phyloP scores from a whole-genome alignment of 345 rosid species.

The Melastoma malabathricum region DNA sequence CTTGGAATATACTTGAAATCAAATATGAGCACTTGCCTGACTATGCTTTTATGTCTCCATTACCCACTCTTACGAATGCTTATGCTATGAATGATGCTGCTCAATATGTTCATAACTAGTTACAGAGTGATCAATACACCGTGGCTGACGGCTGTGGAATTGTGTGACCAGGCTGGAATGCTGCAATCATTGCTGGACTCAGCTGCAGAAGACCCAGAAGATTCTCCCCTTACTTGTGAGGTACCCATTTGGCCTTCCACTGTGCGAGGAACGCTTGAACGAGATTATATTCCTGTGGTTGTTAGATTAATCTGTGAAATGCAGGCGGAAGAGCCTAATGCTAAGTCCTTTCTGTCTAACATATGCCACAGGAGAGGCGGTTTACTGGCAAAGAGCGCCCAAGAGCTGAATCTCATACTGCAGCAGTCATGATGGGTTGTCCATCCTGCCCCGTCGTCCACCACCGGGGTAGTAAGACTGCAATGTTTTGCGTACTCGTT shows the following conservation, averaged over 20 bases:
- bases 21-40: too few species aligned
- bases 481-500: too few species aligned
- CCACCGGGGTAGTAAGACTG: conserved; percentile 1
- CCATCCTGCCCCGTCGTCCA: conserved; percentile 5
- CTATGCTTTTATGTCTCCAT: too few species aligned
- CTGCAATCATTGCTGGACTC: conserved; percentile 64
- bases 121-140: too few species aligned
- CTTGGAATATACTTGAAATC: too few species aligned
- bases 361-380: conserved; percentile 66
- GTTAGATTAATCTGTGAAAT: background rate
- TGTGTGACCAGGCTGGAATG: conserved; percentile 50
- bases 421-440: conserved; percentile 32
- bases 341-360: background rate
- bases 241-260: conserved; percentile 12
- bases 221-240: conserved; percentile 53
- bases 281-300: too few species aligned
- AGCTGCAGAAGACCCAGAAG: conserved; percentile 66
- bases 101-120: too few species aligned
- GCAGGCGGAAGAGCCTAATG: background rate
- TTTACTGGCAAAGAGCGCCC: conserved; percentile 46
- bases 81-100: too few species aligned
- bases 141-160: background rate
- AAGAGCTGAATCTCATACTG: conserved; percentile 70
- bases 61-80: too few species aligned
- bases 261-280: background rate